Evolutionary conservation across 805 yeast genomes (phyloP), one percentile per base, ranked within the genome.

Genomic region (Yarrowia hollandica): DNA sequence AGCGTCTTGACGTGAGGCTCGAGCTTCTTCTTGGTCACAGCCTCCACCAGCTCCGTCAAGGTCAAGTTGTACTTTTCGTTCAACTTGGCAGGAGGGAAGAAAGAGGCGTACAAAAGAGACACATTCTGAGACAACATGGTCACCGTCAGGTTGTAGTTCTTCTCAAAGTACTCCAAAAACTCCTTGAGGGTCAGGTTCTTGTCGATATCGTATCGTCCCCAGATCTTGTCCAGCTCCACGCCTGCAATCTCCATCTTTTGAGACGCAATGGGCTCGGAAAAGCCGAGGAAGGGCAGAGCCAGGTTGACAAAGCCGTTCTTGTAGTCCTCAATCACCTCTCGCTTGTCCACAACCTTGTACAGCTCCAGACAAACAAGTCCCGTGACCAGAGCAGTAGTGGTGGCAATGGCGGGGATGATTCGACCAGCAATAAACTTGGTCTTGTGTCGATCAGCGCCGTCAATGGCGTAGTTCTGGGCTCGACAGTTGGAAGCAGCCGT

Each of bases 371-470:
- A 88, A 21, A 90, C 95, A 68, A 94, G 78, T 48, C 99, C 99
- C 6, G 99, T 89, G 19, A 94, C 99, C 65, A 91, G 77, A 9
- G 97, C 96, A n/a, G 99, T 94, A 1, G 99, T 94, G 2, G 99
- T 94, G 33, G 99, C 99, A 77, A 94, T 94, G 18, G 99, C 99
- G 14, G 99, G 99, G 65, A 94, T 94, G 65, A 94, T 94, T 74
- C 95, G 85, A 48, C 99, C 99, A 6, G 99, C 99, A 71, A 94
- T 92, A 68, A 92, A 90, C 76, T 94, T 94, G 34, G 99, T 94
- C 76, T 87, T 89, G 55, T 85, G 84, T 63, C 84, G 82, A 69
- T 92, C 97, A 33, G 92, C 97, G 11, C 90, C 77, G 69, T 90
- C 96, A 65, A 92, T 90, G 37, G 83, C 80, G 70, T 92, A 92